Percentiles rank a stretch among this genome's conserved stretches.
Conservation (phyloP, 2,329 filamentous ascomycete genomes). For the Pseudocercospora musae region DNA sequence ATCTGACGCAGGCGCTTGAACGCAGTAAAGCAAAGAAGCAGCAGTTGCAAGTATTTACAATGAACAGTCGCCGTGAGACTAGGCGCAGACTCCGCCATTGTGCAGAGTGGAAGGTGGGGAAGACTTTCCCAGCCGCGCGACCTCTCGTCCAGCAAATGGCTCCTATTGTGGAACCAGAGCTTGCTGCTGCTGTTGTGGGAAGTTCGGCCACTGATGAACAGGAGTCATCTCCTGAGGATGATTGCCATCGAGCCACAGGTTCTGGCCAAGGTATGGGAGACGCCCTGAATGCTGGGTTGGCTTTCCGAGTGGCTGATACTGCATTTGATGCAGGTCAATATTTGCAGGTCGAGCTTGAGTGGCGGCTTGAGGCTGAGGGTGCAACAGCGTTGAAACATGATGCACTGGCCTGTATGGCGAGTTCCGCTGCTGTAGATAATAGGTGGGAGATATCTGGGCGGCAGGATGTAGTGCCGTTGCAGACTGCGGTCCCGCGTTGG, state of each 20-base stretch:
- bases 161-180: constrained; percentile 6
- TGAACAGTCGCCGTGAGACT: background rate
- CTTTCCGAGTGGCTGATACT: constrained; percentile 49
- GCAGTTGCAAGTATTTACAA: constrained; percentile 11
- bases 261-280: constrained; percentile 41
- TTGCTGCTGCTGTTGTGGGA: constrained; percentile 18
- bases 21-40: constrained; percentile 10
- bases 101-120: background rate
- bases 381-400: constrained; percentile 83
- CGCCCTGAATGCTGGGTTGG: constrained; percentile 45
- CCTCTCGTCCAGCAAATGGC: background rate
- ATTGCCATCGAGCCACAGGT: constrained; percentile 35
- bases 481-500: constrained; percentile 59
- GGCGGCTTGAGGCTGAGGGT: constrained; percentile 77
- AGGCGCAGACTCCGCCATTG: background rate
- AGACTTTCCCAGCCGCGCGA: background rate
- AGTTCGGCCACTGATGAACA: constrained; percentile 31
- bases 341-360: constrained; percentile 56
- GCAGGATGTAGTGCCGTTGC: constrained; percentile 48
- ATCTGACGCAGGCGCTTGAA: constrained; percentile 20
- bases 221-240: constrained; percentile 33
- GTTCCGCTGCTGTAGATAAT: constrained; percentile 80
- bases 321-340: constrained; percentile 49
- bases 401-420: constrained; percentile 92
- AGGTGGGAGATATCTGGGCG: constrained; percentile 76